Evolutionary conservation across 2,329 filamentous ascomycete species (phyloP), one percentile per base, ranked within the genome.

Genomic region (Aspergillus viridinutans): DNA sequence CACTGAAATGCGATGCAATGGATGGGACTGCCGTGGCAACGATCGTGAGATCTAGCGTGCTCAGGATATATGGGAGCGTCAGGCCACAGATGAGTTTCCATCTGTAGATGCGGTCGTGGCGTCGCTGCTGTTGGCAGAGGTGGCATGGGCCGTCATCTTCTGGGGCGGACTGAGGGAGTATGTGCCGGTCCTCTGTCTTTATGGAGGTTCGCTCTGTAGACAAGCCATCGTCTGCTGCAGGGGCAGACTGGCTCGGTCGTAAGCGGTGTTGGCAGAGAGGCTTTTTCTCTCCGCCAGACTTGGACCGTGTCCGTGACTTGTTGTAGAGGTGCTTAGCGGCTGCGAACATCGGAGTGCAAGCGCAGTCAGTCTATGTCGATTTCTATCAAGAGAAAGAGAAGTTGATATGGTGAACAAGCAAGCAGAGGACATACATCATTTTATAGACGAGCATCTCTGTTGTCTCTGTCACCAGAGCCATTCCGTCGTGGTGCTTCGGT

Each of bases 1-100:
- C 28, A 85, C 83, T 70, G 69, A 89, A 89, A 65, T 89, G 83
- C 0, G 80, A 77, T 3, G 86, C 86, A 50, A 90, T 89, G 61
- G 80, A 84, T 0, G 83, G 82, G 20, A 85, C 71, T 0, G 83
- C 83, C 10, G 82, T 82, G 2, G 84, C 83, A 10, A 86, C 77
- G 43, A 89, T 86, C 0, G 86, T 89, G 1, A 83, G 75, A 67
- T 90, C 86, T 1, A 89, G 76, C 2, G 83, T 81, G 57, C 86
- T 82, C 0, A 88, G 76, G 8, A 83, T 80, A 64, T 83, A 88
- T 0, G 86, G 86, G 2, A 84, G 72, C 5, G 84, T 69, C 0
- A 89, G 75, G 2, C 85, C 84, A 1, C 80, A 57, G 42, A 88
- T 80, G 10, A 89, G 68, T 64, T 83, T 88, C 78, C 77, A 83